phyloP scores from a whole-genome alignment of 495 filamentous ascomycete genomes.

The Neurospora terricola region DNA sequence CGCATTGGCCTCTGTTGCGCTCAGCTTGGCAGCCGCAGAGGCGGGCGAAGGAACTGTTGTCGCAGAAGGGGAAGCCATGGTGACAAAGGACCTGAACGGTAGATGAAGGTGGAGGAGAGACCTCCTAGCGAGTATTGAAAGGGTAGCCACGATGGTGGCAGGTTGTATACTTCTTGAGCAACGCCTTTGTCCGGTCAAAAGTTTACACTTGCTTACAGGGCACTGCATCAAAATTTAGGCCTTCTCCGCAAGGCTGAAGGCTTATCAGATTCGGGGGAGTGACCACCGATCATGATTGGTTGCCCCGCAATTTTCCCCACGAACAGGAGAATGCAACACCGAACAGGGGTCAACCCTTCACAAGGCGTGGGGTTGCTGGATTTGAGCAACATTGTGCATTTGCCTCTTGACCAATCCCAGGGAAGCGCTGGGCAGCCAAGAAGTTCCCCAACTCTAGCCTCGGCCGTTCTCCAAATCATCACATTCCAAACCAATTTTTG shows the following conservation, averaged over 20 bases:
- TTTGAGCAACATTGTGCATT: neutral
- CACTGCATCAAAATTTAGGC: slow-evolving; percentile 4
- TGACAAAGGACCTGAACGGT: neutral
- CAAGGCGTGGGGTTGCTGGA: neutral
- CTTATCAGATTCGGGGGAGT: neutral
- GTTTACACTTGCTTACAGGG: neutral
- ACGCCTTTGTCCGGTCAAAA: neutral
- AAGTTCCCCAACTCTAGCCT: neutral
- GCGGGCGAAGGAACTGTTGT: neutral
- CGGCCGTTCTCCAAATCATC: neutral
- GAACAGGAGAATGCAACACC: neutral
- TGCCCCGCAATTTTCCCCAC: neutral
- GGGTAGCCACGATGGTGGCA: neutral
- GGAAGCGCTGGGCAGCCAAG: neutral
- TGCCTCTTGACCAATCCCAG: neutral
- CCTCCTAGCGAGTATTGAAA: neutral
- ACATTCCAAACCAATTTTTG: neutral
- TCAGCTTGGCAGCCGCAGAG: neutral
- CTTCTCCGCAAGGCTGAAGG: slow-evolving; percentile 11
- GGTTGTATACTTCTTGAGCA: neutral
- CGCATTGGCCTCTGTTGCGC: neutral
- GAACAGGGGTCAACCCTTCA: neutral
- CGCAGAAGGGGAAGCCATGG: slow-evolving; percentile 10
- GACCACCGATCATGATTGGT: neutral
- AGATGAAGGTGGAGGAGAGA: neutral